Base-by-base conservation (phyloP, 306 rosid species). In the Potentilla sterilis region DNA sequence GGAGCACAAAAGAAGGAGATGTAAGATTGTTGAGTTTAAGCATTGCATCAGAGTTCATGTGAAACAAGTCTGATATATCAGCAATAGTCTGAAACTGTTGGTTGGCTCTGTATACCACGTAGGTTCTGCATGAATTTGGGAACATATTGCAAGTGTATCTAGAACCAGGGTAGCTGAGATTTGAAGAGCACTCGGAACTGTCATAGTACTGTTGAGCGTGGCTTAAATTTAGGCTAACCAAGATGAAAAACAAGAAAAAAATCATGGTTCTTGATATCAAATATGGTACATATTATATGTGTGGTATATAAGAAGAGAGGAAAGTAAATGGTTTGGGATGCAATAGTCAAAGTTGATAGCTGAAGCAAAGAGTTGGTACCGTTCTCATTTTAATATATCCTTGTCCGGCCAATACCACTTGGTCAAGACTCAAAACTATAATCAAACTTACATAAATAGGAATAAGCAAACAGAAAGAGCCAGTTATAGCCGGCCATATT, bases 101-200 rank as follows among this genome's bases (percentile, higher is more conserved):
- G 32, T 83, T 89, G 1, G 90, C 86, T 81, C 89, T 81, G 81
- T 84, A 91, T 42, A 89, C 89, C 61, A 89, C 9, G 82, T 73
- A 91, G 15, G 97, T 84, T 41, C 14, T 16, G 86, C 97, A 87
- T 74, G 93, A 78, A 21, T 84, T 75, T 3, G 76, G 81, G 57
- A 35, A 69, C 69, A 69, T 75, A 42, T 81, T 84, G 82, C 92
- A 91, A 10, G 73, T 81, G 83, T 87, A 89, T 57, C 86, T 87
- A 61, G 90, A 84, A 51, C 88, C 90, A 46, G 11, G 80, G 28
- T 42, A 1, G 14, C 4, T 76, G 67, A 59, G 54, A 67, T 67
- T 67, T 28, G 82, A 71, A 55, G 52, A 41, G 69, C 93, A 91
- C 38, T 41, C 77, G 18, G 65, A 41, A 6, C 14, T 18, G 73